Conservation (phyloP, 208 protist genomes). For the Trypanosoma grayi region DNA sequence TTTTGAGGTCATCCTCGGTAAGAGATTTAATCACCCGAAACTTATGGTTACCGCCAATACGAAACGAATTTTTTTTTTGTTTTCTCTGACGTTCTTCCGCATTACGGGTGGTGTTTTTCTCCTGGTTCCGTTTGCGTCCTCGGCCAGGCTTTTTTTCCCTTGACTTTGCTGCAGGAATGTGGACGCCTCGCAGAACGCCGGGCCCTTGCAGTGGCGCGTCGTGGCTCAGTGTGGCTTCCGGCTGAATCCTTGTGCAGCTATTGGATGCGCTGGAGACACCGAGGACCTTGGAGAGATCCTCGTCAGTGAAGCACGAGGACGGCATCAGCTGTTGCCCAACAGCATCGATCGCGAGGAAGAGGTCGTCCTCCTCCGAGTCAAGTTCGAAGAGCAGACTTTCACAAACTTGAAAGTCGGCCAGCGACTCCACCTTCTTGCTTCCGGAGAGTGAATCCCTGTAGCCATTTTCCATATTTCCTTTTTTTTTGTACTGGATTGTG, state of each 20-base stretch:
- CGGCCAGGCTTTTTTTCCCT: not conserved
- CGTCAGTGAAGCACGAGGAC: conserved; percentile 11
- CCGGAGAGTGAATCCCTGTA: not conserved
- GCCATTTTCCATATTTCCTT: not conserved
- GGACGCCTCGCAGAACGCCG: conserved; percentile 21
- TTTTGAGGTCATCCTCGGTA: not conserved
- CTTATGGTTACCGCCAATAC: too few relatives aligned
- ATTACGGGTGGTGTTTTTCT: not conserved
- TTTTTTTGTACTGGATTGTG: too few relatives aligned
- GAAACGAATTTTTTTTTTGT: too few relatives aligned
- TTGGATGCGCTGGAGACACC: not conserved
- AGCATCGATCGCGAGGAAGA: not conserved
- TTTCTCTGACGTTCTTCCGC: not conserved
- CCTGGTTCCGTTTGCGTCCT: not conserved
- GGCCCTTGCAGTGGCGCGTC: conserved; percentile 10
- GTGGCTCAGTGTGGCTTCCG: not conserved
- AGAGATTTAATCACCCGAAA: not conserved
- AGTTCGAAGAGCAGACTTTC: not conserved
- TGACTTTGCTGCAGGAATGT: conserved; percentile 9
- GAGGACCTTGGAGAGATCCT: not conserved
- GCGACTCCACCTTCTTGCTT: not conserved
- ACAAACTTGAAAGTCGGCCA: not conserved
- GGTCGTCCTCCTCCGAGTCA: conserved; percentile 16
- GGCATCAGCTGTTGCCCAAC: not conserved
- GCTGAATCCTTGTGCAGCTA: not conserved